Percentiles rank a stretch among this genome's conserved stretches.
Evolutionary conservation across 1,139 yeast species (phyloP).

Genomic region (Sugiyamaella novakii): DNA sequence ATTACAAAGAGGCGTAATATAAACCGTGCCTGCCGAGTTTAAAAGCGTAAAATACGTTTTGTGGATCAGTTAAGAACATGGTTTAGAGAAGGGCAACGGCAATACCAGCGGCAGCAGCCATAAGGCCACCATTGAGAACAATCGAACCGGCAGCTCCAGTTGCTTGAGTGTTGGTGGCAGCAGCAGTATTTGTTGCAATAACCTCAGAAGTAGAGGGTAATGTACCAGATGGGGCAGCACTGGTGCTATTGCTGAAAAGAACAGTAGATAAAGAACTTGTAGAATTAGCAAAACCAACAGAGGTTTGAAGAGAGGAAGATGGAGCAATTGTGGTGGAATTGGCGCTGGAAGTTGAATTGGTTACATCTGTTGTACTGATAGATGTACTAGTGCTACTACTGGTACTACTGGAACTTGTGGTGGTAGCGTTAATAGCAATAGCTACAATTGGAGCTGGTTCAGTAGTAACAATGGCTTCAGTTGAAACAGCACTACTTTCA

Average conservation of each 20-base stretch:
- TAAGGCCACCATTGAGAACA: constrained; percentile 15
- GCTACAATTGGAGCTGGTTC: constrained; percentile 24
- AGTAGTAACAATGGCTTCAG: constrained; percentile 23
- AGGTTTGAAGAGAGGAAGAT: constrained; percentile 16
- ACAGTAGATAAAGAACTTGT: constrained; percentile 17
- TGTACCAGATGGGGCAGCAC: constrained; percentile 17
- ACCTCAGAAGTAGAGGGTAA: constrained; percentile 15
- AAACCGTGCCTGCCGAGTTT: constrained; percentile 17
- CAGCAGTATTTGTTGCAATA: constrained; percentile 8
- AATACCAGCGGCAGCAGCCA: constrained; percentile 14
- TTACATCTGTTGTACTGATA: no score
- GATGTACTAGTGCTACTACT: no score
- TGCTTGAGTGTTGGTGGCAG: constrained; percentile 17
- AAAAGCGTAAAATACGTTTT: constrained; percentile 5
- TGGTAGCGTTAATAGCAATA: constrained; percentile 23
- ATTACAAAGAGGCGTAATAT: neutral
- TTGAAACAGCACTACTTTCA: constrained; percentile 22
- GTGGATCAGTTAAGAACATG: neutral
- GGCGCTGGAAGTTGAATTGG: constrained; percentile 20
- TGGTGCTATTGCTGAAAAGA: constrained; percentile 12
- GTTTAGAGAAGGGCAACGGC: constrained; percentile 15
- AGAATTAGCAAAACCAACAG: constrained; percentile 9
- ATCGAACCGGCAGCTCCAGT: constrained; percentile 17
- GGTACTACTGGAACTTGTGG: constrained; percentile 21
- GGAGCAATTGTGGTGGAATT: constrained; percentile 15